Evolutionary conservation across 139 green algal species (phyloP), one percentile per base, ranked within the genome.

Genomic region (Pleodorina starrii): DNA sequence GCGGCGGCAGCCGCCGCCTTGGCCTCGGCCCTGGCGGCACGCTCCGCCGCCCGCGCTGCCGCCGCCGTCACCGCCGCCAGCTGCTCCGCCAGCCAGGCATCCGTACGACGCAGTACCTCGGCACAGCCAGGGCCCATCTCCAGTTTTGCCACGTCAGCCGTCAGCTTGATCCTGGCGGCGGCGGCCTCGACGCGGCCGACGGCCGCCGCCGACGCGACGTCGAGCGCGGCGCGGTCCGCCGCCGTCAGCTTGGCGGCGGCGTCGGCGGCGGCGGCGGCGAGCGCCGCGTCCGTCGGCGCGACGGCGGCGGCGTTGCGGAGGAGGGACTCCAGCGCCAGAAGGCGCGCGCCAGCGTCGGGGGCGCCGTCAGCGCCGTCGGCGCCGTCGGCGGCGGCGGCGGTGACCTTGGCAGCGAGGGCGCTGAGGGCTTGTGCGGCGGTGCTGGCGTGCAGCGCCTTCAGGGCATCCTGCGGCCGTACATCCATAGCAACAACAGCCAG

Each of bases 381-480:
- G 21, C 35, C 32, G 19, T 50, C 51, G 19, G 77, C 21, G 29
- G 74, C n/a, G 11, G 44, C 21, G 5, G 21, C 54, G 3, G 42
- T 35, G 29, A 63, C 40, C 29, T 46, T 44, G 4, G 5, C 81
- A 1, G 36, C 43, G 23, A 87, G 60, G 5, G 11, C 81, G 59
- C 48, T 46, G 0, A 63, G 4, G 16, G 81, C 60, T 60, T 87
- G 72, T n/a, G 17, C 60, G 10, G 17, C 16, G n/a, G 29, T 46
- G 60, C 36, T 19, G 25, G 42, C 57, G 4, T 42, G 81, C 7
- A 87, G 57, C 6, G 43, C 42, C 29, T 68, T 43, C 12, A 87
- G 44, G 9, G 81, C 42, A 42, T 87, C 81, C 81, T 86, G 79
- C n/a, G 14, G 19, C n/a, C n/a, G n/a, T n/a, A n/a, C n/a, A n/a